Conservation (phyloP, 2,329 filamentous ascomycete genomes). For the Neofusicoccum umdonicola region DNA sequence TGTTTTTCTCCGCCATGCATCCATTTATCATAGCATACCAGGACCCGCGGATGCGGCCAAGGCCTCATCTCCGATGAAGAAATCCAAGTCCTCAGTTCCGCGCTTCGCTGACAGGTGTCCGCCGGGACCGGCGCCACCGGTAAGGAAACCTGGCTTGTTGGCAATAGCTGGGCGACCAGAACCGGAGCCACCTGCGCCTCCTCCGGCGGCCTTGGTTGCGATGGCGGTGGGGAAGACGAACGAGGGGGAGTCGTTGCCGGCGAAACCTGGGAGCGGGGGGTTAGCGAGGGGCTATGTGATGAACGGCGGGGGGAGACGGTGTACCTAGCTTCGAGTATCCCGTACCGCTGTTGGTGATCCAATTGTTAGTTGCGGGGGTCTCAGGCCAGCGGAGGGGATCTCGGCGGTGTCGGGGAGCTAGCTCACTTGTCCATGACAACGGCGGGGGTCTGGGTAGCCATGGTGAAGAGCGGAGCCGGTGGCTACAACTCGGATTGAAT, state of each 20-base stretch:
- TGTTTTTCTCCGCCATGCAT: neutral
- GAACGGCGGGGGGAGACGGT: slow-evolving; percentile 28
- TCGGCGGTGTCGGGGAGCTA: slow-evolving; percentile 17
- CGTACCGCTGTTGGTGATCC: slow-evolving; percentile 71
- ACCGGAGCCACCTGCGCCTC: slow-evolving; percentile 70
- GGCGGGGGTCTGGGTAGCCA: slow-evolving; percentile 98
- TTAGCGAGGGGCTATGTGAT: slow-evolving; percentile 33
- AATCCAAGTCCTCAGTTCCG: slow-evolving; percentile 95
- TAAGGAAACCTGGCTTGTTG: slow-evolving; percentile 94
- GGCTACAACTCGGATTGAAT: slow-evolving; percentile 17
- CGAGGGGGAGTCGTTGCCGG: slow-evolving; percentile 97
- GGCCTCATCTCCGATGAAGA: slow-evolving; percentile 97
- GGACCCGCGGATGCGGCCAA: slow-evolving; percentile 79
- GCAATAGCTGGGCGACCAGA: slow-evolving; percentile 86
- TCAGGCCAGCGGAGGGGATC: slow-evolving; percentile 14
- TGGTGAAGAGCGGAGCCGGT: slow-evolving; percentile 45
- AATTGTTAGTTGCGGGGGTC: slow-evolving; percentile 37
- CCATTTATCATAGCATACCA: slow-evolving; percentile 49
- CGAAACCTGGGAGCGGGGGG: slow-evolving; percentile 67
- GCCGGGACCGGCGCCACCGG: slow-evolving; percentile 78
- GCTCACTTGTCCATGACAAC: slow-evolving; percentile 99
- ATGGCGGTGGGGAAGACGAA: slow-evolving; percentile 99
- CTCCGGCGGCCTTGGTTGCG: slow-evolving; percentile 79
- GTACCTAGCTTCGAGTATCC: slow-evolving; percentile 98
- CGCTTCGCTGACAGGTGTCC: slow-evolving; percentile 87